These are phyloP conservation scores for Tricholoma flavovirens DNA, from an alignment of 768 basidiomycete genomes.

Conservation along the genomic window DNA sequence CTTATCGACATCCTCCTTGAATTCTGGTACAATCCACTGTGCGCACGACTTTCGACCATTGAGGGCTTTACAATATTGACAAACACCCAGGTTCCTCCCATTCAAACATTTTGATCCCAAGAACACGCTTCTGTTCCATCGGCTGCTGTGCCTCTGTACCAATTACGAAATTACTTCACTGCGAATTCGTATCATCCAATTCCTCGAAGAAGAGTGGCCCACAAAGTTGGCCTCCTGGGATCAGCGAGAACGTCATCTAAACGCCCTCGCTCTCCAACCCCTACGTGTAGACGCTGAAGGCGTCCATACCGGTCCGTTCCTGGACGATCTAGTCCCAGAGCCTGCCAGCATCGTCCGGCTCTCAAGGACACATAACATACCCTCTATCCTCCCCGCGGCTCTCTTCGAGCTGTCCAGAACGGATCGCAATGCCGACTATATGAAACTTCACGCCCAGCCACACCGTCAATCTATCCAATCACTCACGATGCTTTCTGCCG, in stretches of 20 bases:
- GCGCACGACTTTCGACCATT: background rate
- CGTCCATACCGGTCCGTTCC: slow-evolving; percentile 1
- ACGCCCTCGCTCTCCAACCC: background rate
- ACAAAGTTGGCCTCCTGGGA: background rate
- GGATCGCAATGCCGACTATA: background rate
- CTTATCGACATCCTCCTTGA: background rate
- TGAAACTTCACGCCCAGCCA: background rate
- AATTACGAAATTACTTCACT: background rate
- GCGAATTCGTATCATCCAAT: background rate
- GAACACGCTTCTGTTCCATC: background rate
- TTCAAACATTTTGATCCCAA: background rate
- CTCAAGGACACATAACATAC: slow-evolving; percentile 1
- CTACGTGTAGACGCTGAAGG: background rate
- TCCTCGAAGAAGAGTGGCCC: background rate
- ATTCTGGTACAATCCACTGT: background rate
- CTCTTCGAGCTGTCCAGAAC: slow-evolving; percentile 6
- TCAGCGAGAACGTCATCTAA: background rate
- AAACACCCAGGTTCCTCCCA: background rate
- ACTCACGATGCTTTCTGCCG: background rate
- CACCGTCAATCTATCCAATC: background rate
- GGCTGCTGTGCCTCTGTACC: background rate
- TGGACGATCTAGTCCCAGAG: slow-evolving; percentile 1
- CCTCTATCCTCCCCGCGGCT: slow-evolving; percentile 2
- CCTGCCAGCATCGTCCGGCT: background rate
- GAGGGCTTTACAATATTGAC: background rate